Evolutionary conservation across 176 grass and related monocot genomes (phyloP).

Genomic region (Paspalum notatum): DNA sequence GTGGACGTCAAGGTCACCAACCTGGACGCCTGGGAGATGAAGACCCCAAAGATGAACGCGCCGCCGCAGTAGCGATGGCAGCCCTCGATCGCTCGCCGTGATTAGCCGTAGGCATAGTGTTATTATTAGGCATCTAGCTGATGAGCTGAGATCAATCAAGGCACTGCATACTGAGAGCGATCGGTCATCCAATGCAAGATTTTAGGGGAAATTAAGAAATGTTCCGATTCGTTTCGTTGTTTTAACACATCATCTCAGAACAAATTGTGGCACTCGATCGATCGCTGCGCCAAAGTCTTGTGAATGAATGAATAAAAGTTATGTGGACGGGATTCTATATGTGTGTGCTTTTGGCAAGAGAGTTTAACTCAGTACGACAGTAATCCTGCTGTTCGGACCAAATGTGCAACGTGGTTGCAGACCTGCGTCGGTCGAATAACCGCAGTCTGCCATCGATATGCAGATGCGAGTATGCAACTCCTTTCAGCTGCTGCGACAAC

Average conservation of each 20-base stretch:
- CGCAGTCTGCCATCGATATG: no score
- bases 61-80: constrained; percentile 21
- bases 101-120: constrained; percentile 13
- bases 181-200: not conserved
- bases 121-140: not conserved
- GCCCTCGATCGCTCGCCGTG: not conserved
- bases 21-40: constrained; percentile 69
- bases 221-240: constrained; percentile 1
- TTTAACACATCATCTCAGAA: not conserved
- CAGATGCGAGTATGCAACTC: no score
- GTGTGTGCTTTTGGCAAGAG: no score
- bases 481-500: no score
- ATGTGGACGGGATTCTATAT: no score
- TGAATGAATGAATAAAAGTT: no score
- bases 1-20: constrained; percentile 42
- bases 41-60: constrained; percentile 50
- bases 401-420: no score
- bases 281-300: no score
- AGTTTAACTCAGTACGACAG: no score
- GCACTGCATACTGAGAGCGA: not conserved
- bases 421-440: no score
- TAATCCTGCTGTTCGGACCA: no score
- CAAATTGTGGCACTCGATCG: no score
- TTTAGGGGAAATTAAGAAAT: not conserved
- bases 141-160: constrained; percentile 9